A percentile compares a stretch with the other conserved stretches of the same genome.
phyloP scores from a whole-genome alignment of 345 rosid genomes.

The Citrus unshiu region DNA sequence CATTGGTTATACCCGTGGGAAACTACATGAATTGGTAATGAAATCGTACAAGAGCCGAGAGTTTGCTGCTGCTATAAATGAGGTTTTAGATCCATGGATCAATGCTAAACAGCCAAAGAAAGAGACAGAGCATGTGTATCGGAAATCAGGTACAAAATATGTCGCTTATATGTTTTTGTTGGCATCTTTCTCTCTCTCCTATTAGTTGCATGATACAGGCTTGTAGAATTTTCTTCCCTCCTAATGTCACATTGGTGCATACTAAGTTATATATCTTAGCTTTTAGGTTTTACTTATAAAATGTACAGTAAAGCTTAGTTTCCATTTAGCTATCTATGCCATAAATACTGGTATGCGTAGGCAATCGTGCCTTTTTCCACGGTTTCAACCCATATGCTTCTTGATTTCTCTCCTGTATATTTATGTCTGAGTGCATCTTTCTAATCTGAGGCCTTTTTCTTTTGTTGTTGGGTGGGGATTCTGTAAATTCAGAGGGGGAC shows the following conservation, averaged over 20 bases:
- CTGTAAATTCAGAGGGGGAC: slow-evolving; percentile 49
- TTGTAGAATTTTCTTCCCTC: background rate
- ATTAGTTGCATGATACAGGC: background rate
- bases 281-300: background rate
- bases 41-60: slow-evolving; percentile 92
- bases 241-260: background rate
- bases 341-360: background rate
- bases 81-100: slow-evolving; percentile 98
- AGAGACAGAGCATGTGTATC: slow-evolving; percentile 70
- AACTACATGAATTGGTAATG: slow-evolving; percentile 95
- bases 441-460: slow-evolving; percentile 10
- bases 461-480: slow-evolving; percentile 19
- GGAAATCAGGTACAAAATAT: slow-evolving; percentile 66
- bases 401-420: slow-evolving; percentile 5
- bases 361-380: background rate
- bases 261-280: background rate
- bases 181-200: background rate
- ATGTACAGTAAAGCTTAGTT: background rate
- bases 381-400: background rate
- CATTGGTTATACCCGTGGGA: slow-evolving; percentile 87
- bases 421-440: slow-evolving; percentile 11
- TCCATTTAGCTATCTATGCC: background rate
- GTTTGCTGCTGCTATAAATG: slow-evolving; percentile 94
- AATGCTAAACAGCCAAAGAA: slow-evolving; percentile 89
- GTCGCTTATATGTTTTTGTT: background rate